These are phyloP conservation scores for Aureobasidium namibiae DNA, from an alignment of 2,329 filamentous ascomycete genomes.

Conservation along the genomic window DNA sequence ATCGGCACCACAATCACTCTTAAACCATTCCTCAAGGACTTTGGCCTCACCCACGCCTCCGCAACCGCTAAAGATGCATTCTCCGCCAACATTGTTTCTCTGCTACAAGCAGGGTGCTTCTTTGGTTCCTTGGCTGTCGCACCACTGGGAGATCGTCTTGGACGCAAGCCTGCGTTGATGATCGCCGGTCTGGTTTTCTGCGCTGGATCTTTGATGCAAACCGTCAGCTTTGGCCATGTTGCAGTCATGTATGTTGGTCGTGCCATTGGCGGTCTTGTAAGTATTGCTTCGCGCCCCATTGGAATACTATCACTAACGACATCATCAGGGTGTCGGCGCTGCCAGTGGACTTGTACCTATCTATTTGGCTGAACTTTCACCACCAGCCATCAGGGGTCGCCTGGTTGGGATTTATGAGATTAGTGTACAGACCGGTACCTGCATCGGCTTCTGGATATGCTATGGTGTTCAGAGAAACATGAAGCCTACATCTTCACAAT, in stretches of 20 bases:
- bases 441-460: conserved; percentile 31
- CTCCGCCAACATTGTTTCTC: conserved; percentile 17
- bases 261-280: conserved; percentile 16
- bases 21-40: conserved; percentile 16
- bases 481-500: conserved; percentile 17
- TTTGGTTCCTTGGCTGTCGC: conserved; percentile 15
- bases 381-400: conserved; percentile 27
- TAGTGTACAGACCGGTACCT: conserved; percentile 26
- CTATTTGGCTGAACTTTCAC: conserved; percentile 27
- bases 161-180: conserved; percentile 13
- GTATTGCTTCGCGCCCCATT: not conserved
- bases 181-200: conserved; percentile 14
- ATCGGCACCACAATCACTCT: conserved; percentile 18
- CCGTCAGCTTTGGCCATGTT: conserved; percentile 38
- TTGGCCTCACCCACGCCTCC: conserved; percentile 14
- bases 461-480: conserved; percentile 26
- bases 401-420: conserved; percentile 28
- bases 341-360: conserved; percentile 28
- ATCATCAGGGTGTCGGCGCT: conserved; percentile 20
- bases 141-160: conserved; percentile 13
- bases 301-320: not conserved
- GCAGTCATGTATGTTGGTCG: conserved; percentile 36
- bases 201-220: conserved; percentile 23
- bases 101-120: conserved; percentile 17
- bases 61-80: conserved; percentile 12